A percentile compares a stretch with the other conserved stretches of the same genome.
Conservation (phyloP, 441 rosid genomes). For the Erodium chrysanthum region DNA sequence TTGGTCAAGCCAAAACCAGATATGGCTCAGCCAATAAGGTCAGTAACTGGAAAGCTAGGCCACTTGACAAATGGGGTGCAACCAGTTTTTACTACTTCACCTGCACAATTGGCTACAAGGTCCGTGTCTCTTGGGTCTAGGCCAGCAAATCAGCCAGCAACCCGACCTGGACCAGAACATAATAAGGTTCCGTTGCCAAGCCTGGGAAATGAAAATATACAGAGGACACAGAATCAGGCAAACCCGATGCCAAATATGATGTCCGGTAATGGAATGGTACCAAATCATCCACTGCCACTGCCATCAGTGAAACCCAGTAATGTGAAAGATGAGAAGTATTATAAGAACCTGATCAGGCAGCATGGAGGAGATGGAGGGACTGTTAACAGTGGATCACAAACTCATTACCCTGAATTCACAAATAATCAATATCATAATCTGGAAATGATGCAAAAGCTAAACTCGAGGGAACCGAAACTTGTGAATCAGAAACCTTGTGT, state of each 20-base stretch:
- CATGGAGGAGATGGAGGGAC: slow-evolving; percentile 33
- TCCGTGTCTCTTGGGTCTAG: slow-evolving; percentile 2
- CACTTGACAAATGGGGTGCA: slow-evolving; percentile 13
- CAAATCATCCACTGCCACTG: slow-evolving; percentile 6
- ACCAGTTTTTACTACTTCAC: slow-evolving; percentile 16
- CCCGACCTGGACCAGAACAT: not conserved
- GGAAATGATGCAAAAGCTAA: no score
- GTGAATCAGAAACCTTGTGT: slow-evolving; percentile 32
- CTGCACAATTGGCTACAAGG: slow-evolving; percentile 14
- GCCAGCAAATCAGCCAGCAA: slow-evolving; percentile 9
- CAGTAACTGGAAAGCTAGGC: slow-evolving; percentile 13
- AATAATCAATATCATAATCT: no score
- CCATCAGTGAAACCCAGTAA: slow-evolving; percentile 16
- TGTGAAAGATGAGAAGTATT: slow-evolving; percentile 34
- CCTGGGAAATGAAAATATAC: not conserved
- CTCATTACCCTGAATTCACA: no score
- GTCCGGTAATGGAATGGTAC: not conserved
- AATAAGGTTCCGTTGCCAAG: no score
- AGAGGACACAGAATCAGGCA: not conserved
- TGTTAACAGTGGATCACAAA: no score
- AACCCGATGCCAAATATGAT: slow-evolving; percentile 4
- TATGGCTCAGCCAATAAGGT: not conserved
- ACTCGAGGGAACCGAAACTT: slow-evolving; percentile 4
- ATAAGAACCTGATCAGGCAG: slow-evolving; percentile 53
- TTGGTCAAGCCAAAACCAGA: slow-evolving; percentile 15